phyloP scores from a whole-genome alignment of 2,329 filamentous ascomycete genomes.

The Exophiala dermatitidis region DNA sequence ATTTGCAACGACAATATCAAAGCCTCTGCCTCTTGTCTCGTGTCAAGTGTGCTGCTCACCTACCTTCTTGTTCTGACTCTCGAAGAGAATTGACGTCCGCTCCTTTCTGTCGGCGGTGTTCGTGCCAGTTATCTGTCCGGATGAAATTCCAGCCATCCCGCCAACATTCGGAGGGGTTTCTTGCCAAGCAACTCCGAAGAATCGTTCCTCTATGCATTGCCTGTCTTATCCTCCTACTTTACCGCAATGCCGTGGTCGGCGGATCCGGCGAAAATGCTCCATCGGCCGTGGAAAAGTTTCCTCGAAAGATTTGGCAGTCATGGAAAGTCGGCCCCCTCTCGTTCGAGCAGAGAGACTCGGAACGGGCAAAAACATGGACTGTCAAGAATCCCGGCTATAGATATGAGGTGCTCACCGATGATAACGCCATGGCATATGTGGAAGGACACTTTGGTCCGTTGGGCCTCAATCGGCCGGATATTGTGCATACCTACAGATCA shows the following conservation, averaged over 20 bases:
- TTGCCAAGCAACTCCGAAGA: background rate
- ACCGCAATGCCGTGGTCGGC: slow-evolving; percentile 1
- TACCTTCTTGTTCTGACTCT: too few relatives aligned
- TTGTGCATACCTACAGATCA: slow-evolving; percentile 54
- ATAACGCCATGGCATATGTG: slow-evolving; percentile 60
- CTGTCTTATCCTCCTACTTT: background rate
- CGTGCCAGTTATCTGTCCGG: too few relatives aligned
- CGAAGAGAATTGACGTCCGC: too few relatives aligned
- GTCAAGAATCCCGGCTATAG: slow-evolving; percentile 59
- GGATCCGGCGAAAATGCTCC: background rate
- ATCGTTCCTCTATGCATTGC: background rate
- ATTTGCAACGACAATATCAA: too few relatives aligned
- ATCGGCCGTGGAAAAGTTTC: slow-evolving; percentile 38
- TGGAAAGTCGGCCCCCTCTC: slow-evolving; percentile 64
- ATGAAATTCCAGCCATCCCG: slow-evolving; percentile 2
- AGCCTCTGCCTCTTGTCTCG: too few relatives aligned
- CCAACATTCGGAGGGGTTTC: background rate
- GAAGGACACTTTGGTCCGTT: slow-evolving; percentile 59
- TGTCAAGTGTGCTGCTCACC: too few relatives aligned
- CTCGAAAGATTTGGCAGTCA: slow-evolving; percentile 67
- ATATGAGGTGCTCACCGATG: slow-evolving; percentile 64
- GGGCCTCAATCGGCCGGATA: slow-evolving; percentile 60
- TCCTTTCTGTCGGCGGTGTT: too few relatives aligned
- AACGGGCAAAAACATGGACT: slow-evolving; percentile 57
- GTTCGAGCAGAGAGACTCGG: slow-evolving; percentile 58